Evolutionary conservation across 2,329 filamentous ascomycete species (phyloP).

Genomic region (Epichloe elymi): DNA sequence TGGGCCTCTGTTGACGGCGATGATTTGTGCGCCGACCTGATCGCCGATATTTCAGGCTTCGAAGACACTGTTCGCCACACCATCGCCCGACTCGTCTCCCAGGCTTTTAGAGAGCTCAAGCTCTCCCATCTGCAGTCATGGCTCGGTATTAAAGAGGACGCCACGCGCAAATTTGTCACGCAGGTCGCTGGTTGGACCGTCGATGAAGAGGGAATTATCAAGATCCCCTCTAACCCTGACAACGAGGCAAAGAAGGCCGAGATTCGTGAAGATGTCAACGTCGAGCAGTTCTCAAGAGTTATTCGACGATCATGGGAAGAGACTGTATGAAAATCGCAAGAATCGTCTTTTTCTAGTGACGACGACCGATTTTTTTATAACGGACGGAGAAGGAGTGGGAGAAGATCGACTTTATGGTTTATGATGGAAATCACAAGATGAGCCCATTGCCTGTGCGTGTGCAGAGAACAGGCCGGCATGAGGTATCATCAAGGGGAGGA

Average conservation of each 20-base stretch:
- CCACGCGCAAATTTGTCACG: slow-evolving; percentile 63
- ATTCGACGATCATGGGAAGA: slow-evolving; percentile 81
- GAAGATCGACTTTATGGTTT: neutral
- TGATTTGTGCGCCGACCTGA: slow-evolving; percentile 89
- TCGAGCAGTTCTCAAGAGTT: slow-evolving; percentile 72
- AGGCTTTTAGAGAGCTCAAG: slow-evolving; percentile 63
- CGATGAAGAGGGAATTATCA: slow-evolving; percentile 50
- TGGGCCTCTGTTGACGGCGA: slow-evolving; percentile 88
- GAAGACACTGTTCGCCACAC: slow-evolving; percentile 85
- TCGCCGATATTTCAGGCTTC: slow-evolving; percentile 87
- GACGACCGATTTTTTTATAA: neutral
- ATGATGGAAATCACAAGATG: neutral
- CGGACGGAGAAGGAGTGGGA: neutral
- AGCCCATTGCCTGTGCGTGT: neutral
- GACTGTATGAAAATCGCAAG: slow-evolving; percentile 15
- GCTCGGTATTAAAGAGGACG: slow-evolving; percentile 57
- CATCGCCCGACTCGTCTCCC: slow-evolving; percentile 77
- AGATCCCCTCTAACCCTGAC: slow-evolving; percentile 84
- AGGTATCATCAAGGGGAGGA: slow-evolving; percentile 8
- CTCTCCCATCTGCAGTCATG: slow-evolving; percentile 57
- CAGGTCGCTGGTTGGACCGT: slow-evolving; percentile 83
- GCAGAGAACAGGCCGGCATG: neutral
- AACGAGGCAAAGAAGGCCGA: slow-evolving; percentile 95
- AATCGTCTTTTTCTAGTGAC: neutral
- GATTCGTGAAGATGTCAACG: slow-evolving; percentile 87